phyloP scores from a whole-genome alignment of 257 asterid genomes.

The Jacaranda copaia region DNA sequence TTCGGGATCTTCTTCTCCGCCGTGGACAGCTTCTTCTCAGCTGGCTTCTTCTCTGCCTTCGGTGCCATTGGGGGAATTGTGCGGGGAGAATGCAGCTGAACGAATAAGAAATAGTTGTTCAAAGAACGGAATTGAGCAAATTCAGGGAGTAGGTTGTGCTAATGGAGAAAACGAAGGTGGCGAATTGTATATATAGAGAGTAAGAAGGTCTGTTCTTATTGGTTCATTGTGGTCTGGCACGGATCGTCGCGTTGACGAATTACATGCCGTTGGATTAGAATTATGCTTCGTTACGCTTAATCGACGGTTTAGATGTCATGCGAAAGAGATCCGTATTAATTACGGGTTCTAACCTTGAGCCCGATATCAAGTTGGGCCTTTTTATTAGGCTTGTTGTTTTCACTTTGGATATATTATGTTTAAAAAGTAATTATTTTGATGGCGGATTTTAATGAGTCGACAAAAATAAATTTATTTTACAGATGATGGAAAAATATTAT shows the following conservation, averaged over 20 bases:
- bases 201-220: not conserved
- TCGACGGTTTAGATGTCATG: slow-evolving; percentile 16
- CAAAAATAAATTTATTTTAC: no score
- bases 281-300: not conserved
- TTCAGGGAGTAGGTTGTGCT: slow-evolving; percentile 14
- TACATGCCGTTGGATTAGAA: slow-evolving; percentile 29
- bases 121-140: slow-evolving; percentile 7
- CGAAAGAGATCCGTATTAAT: not conserved
- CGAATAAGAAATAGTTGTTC: not conserved
- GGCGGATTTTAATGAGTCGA: no score
- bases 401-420: no score
- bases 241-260: slow-evolving; percentile 29
- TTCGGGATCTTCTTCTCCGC: slow-evolving; percentile 45
- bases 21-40: slow-evolving; percentile 46
- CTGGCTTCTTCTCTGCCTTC: slow-evolving; percentile 45
- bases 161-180: not conserved
- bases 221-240: slow-evolving; percentile 1
- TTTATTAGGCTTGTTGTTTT: not conserved
- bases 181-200: slow-evolving; percentile 28
- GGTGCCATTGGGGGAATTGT: slow-evolving; percentile 41
- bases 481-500: no score
- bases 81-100: not conserved
- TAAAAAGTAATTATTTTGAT: no score
- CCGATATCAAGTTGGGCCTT: not conserved
- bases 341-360: not conserved